These are phyloP conservation scores for Pichia ethanolica DNA, from an alignment of 805 yeast species.

Conservation along the genomic window DNA sequence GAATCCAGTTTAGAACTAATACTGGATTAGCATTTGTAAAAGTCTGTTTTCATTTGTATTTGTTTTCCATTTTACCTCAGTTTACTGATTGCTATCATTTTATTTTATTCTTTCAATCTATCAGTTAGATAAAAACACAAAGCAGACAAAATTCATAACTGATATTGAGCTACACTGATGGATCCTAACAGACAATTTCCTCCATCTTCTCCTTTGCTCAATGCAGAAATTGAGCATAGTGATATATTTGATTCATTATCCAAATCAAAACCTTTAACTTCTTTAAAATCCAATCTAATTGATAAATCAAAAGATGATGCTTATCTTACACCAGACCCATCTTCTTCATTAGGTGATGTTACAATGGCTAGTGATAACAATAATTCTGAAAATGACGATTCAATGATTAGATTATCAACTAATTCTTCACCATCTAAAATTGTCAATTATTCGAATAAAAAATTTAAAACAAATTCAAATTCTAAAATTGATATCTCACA, in stretches of 20 bases:
- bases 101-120: not conserved
- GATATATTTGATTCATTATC: not conserved
- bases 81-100: too few relatives aligned
- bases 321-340: constrained; percentile 71
- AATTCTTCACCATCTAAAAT: not conserved
- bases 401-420: not conserved
- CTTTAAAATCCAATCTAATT: not conserved
- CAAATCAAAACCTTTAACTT: not conserved
- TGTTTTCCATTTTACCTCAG: too few relatives aligned
- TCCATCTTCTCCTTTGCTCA: constrained; percentile 29
- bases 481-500: constrained; percentile 3
- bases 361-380: constrained; percentile 9
- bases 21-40: too few relatives aligned
- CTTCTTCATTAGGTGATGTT: constrained; percentile 40
- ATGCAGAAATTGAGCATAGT: constrained; percentile 2
- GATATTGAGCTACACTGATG: not conserved
- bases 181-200: constrained; percentile 20
- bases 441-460: not conserved
- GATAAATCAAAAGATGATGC: constrained; percentile 13
- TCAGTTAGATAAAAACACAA: too few relatives aligned
- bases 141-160: too few relatives aligned
- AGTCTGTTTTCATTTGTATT: too few relatives aligned
- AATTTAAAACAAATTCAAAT: not conserved
- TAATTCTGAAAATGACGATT: not conserved
- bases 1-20: too few relatives aligned